Conservation (phyloP, 495 filamentous ascomycete genomes). For the Lasiosphaeria hispida region DNA sequence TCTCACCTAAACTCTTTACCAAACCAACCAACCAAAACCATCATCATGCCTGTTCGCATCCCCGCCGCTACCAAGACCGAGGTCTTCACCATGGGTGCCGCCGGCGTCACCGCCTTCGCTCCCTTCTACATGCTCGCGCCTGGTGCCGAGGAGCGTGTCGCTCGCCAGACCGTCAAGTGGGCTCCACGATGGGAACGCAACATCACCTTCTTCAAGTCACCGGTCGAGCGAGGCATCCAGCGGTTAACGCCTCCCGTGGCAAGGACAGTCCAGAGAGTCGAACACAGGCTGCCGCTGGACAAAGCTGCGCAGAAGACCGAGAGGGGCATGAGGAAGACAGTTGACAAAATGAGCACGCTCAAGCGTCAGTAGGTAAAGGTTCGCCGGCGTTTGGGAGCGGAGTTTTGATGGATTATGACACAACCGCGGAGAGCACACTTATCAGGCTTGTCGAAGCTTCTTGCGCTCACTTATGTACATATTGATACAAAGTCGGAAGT, state of each 20-base stretch:
- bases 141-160: constrained; percentile 44
- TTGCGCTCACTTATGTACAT: neutral
- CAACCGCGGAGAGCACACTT: constrained; percentile 3
- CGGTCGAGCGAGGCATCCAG: constrained; percentile 42
- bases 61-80: constrained; percentile 40
- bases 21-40: constrained; percentile 11
- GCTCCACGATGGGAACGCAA: constrained; percentile 51
- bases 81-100: constrained; percentile 42
- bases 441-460: neutral
- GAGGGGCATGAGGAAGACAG: constrained; percentile 38
- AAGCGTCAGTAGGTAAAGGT: constrained; percentile 4
- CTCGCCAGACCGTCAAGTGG: constrained; percentile 44
- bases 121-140: constrained; percentile 50
- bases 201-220: constrained; percentile 44
- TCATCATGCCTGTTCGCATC: constrained; percentile 48
- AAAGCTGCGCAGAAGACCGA: constrained; percentile 43
- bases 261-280: constrained; percentile 39
- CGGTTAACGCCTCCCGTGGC: constrained; percentile 41
- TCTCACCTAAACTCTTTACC: neutral
- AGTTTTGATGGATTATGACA: neutral
- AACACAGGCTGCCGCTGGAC: constrained; percentile 43
- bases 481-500: neutral
- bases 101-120: constrained; percentile 42
- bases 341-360: constrained; percentile 29
- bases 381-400: neutral